phyloP scores from a whole-genome alignment of 176 grass and related monocot species.

The Triticum dicoccoides region DNA sequence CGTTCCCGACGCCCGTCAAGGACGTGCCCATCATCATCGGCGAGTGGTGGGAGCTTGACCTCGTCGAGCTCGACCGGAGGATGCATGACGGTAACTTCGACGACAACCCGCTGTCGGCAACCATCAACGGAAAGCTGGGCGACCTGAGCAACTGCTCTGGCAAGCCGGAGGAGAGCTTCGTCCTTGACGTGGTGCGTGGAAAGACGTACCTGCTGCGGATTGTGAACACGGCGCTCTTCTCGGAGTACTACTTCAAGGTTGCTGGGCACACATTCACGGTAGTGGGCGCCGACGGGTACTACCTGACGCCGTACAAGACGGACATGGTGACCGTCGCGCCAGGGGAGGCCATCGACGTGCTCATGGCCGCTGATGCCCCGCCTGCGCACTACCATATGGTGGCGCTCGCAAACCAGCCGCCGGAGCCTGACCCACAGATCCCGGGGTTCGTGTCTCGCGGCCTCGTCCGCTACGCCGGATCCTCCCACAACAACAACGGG shows the following conservation, averaged over 20 bases:
- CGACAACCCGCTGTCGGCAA: slow-evolving; percentile 33
- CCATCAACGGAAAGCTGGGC: slow-evolving; percentile 54
- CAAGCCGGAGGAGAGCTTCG: slow-evolving; percentile 28
- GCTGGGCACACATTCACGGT: slow-evolving; percentile 45
- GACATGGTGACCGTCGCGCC: slow-evolving; percentile 43
- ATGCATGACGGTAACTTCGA: slow-evolving; percentile 25
- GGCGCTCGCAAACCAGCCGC: slow-evolving; percentile 24
- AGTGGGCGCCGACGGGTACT: slow-evolving; percentile 44
- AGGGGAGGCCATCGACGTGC: slow-evolving; percentile 46
- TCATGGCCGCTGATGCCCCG: slow-evolving; percentile 35
- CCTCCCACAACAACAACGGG: slow-evolving; percentile 1
- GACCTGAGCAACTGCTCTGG: slow-evolving; percentile 45
- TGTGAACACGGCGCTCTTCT: slow-evolving; percentile 39
- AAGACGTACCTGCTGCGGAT: slow-evolving; percentile 51
- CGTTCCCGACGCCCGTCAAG: not conserved
- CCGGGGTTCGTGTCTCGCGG: slow-evolving; percentile 13
- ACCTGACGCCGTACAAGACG: slow-evolving; percentile 48
- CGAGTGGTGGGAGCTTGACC: slow-evolving; percentile 28
- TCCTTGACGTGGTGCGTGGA: slow-evolving; percentile 33
- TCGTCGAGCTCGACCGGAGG: not conserved
- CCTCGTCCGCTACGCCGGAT: slow-evolving; percentile 25
- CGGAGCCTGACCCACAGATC: slow-evolving; percentile 24
- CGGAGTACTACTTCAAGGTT: slow-evolving; percentile 3
- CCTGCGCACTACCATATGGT: slow-evolving; percentile 33
- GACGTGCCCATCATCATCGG: slow-evolving; percentile 44